Evolutionary conservation across 345 rosid genomes (phyloP).

Genomic region (Geranium brycei): DNA sequence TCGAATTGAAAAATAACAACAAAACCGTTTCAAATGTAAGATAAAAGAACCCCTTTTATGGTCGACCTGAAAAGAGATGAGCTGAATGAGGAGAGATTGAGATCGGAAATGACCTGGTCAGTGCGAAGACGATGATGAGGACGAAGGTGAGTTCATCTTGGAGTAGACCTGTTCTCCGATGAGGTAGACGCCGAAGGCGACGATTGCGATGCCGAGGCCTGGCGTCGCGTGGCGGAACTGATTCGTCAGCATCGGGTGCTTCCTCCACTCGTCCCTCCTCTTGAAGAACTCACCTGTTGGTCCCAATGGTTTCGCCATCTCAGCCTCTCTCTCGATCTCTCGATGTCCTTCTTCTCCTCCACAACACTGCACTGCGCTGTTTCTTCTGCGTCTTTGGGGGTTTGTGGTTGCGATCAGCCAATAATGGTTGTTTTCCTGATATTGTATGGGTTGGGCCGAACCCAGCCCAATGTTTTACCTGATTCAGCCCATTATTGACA

Average conservation of each 20-base stretch:
- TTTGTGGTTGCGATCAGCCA: too few relatives aligned
- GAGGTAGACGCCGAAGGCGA: constrained; percentile 78
- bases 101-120: constrained; percentile 10
- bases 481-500: too few relatives aligned
- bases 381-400: not conserved
- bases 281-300: constrained; percentile 85
- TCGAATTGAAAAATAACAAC: too few relatives aligned
- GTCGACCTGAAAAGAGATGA: too few relatives aligned
- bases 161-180: constrained; percentile 83
- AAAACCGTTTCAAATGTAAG: too few relatives aligned
- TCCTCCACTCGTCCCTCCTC: constrained; percentile 90
- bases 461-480: too few relatives aligned
- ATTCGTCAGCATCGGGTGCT: constrained; percentile 74
- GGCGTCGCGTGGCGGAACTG: constrained; percentile 80
- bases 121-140: constrained; percentile 26
- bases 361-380: not conserved
- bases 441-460: too few relatives aligned
- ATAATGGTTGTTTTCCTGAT: too few relatives aligned
- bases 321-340: not conserved
- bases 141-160: constrained; percentile 36
- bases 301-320: constrained; percentile 58
- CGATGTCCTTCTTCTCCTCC: not conserved
- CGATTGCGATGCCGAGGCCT: constrained; percentile 80
- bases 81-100: not conserved
- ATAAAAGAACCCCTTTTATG: too few relatives aligned